Evolutionary conservation across 176 grass and related monocot genomes (phyloP).

Genomic region (Echinochloa phyllopogon): DNA sequence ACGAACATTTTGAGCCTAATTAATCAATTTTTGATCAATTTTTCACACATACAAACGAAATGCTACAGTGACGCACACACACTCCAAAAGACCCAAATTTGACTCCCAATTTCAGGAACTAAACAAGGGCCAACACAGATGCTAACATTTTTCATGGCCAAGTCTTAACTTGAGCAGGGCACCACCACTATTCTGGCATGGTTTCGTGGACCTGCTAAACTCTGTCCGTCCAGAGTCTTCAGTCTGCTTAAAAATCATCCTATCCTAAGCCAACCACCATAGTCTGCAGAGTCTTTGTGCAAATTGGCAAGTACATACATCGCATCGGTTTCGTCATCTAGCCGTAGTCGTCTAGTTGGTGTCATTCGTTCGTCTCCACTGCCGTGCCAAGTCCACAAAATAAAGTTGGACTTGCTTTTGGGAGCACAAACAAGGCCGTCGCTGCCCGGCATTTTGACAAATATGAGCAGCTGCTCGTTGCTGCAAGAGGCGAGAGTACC

Average conservation of each 20-base stretch:
- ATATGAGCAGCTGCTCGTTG: neutral
- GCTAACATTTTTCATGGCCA: neutral
- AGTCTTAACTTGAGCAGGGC: too few species aligned
- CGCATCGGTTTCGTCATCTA: neutral
- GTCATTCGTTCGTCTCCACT: neutral
- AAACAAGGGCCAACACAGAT: too few species aligned
- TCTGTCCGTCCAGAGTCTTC: neutral
- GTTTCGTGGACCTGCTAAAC: neutral
- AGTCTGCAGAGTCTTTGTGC: neutral
- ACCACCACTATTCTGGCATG: neutral
- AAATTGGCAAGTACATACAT: neutral
- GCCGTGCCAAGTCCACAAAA: neutral
- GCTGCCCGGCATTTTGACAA: constrained; percentile 13
- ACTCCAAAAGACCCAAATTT: too few species aligned
- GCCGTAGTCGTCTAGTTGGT: neutral
- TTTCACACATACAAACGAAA: too few species aligned
- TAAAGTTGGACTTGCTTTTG: constrained; percentile 22
- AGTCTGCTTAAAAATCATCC: neutral
- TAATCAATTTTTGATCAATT: too few species aligned
- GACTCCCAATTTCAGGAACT: too few species aligned
- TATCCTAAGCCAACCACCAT: neutral
- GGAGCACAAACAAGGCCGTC: neutral
- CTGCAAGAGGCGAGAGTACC: neutral
- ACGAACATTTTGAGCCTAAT: too few species aligned
- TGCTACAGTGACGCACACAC: too few species aligned